Base-by-base conservation (phyloP, 495 filamentous ascomycete species). In the Hyaloscypha bicolor region DNA sequence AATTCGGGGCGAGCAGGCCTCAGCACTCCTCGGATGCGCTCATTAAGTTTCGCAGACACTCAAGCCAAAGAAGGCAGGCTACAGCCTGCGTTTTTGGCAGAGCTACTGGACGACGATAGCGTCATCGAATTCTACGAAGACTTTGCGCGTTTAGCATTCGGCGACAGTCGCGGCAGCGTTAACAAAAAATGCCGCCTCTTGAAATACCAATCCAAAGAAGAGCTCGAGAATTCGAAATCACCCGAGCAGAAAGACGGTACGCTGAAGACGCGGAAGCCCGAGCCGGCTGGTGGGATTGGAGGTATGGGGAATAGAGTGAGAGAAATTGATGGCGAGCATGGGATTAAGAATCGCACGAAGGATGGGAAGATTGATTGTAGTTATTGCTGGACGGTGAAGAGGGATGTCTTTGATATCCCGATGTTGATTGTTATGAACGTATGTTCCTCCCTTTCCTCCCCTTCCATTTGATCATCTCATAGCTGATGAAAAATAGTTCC, bases 361-460 rank as follows among this genome's bases (percentile, higher is more conserved):
- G 93, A 97, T 68, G 95, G 94, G 66, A 94, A 93, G 78, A 89
- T 98, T 58, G 92, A 97, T 74, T 97, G 93, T 81, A 92, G 88
- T 72, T 96, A 93, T 79, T 94, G 91, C 80, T 99, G 95, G 94
- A 93, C 92, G 68, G 93, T 98, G 64, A 95, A 94, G 82, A 83
- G 95, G 67, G 95, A 99, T 77, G 91, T 95, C 55, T 99, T 98
- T 80, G 95, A 97, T 77, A 97, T 99, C 77, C 95, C 95, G 32
- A 97, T 97, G 93, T 79, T 99, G 76, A 95, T 97, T 78, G 88
- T 97, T 72, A 93, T 97, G 81, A 97, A 97, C 80, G 95, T 97
- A 75, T 88, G 93, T 89, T 32, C 42, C 35, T 12, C 39, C 37
- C 22, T 51, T 12, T 25, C 45, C 21, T 30, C 52, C 0, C 32